Percentiles rank a stretch among this genome's conserved stretches.
These are phyloP conservation scores for Plantago lanceolata DNA, from an alignment of 305 asterid species.

Conservation along the genomic window DNA sequence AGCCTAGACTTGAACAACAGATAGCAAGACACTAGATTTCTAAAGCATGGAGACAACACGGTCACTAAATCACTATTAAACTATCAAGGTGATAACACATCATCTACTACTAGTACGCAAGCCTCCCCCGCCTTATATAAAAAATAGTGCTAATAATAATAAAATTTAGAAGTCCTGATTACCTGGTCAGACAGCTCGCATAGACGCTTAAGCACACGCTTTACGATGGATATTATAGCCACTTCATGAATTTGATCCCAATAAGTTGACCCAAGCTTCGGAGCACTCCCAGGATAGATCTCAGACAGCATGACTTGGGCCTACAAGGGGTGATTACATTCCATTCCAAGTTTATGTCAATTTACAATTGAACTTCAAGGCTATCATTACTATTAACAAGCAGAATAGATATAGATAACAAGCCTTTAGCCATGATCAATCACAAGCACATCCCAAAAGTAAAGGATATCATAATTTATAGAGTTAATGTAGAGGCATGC, in stretches of 20 bases:
- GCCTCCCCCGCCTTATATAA: slow-evolving; percentile 2
- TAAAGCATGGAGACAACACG: slow-evolving; percentile 12
- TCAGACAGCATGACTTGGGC: slow-evolving; percentile 93
- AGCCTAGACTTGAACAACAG: slow-evolving; percentile 18
- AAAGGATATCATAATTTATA: background rate
- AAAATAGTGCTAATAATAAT: background rate
- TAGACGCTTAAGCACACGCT: slow-evolving; percentile 73
- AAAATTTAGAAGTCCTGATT: slow-evolving; percentile 17
- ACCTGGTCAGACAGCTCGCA: slow-evolving; percentile 88
- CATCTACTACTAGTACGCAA: slow-evolving; percentile 4
- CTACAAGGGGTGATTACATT: slow-evolving; percentile 42
- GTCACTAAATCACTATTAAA: slow-evolving; percentile 17
- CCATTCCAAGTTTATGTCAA: slow-evolving; percentile 12
- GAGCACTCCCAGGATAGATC: slow-evolving; percentile 89
- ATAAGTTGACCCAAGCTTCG: slow-evolving; percentile 78
- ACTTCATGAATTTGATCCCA: slow-evolving; percentile 96
- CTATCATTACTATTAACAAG: slow-evolving; percentile 11
- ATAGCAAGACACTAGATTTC: slow-evolving; percentile 18
- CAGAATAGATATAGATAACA: slow-evolving; percentile 11
- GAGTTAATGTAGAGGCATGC: background rate
- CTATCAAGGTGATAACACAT: slow-evolving; percentile 18
- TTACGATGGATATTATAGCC: slow-evolving; percentile 71
- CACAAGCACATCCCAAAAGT: background rate
- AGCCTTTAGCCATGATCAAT: slow-evolving; percentile 5
- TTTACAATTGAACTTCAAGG: slow-evolving; percentile 15